These are phyloP conservation scores for Pyricularia pennisetigena DNA, from an alignment of 2,329 filamentous ascomycete species.

Conservation along the genomic window DNA sequence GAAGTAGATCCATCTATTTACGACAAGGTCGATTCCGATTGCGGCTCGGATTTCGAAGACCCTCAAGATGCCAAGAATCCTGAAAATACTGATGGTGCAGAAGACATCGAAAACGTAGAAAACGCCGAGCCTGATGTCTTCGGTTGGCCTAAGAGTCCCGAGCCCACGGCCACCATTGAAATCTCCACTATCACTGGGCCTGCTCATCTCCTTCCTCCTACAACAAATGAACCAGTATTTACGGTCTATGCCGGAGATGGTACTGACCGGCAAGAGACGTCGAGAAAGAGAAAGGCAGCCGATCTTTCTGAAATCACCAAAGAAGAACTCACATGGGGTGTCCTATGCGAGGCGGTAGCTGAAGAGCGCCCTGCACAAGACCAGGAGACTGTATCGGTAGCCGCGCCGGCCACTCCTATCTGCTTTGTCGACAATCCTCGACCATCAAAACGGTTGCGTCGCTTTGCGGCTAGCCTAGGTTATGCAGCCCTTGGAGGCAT, in stretches of 20 bases:
- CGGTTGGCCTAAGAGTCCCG: too few species aligned
- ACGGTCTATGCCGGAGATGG: not conserved
- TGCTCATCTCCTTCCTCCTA: not conserved
- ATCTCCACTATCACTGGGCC: not conserved
- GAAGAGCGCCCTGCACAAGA: not conserved
- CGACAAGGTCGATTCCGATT: not conserved
- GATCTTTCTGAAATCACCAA: not conserved
- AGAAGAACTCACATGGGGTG: not conserved
- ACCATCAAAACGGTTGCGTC: conserved; percentile 2
- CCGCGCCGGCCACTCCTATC: not conserved
- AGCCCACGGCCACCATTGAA: not conserved
- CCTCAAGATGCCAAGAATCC: not conserved
- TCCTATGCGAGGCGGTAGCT: not conserved
- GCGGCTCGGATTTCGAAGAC: not conserved
- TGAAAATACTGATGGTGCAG: not conserved
- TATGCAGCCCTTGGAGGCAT: conserved; percentile 25
- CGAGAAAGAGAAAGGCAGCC: not conserved
- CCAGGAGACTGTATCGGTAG: not conserved
- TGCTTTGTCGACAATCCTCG: not conserved
- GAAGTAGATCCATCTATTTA: not conserved
- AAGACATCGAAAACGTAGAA: not conserved
- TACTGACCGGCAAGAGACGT: not conserved
- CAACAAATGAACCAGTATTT: not conserved
- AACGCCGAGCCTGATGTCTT: too few species aligned
- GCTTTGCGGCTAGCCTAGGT: conserved; percentile 21